Conservation (phyloP, 129 eudicot genomes). For the Rutidosis leptorrhynchoides region DNA sequence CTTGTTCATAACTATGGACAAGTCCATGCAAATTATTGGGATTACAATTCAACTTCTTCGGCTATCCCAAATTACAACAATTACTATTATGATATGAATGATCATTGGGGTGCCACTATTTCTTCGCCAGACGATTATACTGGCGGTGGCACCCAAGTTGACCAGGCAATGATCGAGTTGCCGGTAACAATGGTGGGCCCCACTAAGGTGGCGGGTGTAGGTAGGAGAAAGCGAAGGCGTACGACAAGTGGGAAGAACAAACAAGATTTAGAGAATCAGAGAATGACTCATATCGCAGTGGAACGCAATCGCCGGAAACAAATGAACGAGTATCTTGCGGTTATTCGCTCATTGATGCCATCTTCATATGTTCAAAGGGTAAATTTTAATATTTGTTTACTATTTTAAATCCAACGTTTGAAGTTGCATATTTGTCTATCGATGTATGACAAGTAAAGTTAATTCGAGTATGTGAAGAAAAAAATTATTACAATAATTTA, state of each 20-base stretch:
- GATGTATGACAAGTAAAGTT: too few relatives aligned
- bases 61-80: constrained; percentile 10
- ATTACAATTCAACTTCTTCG: constrained; percentile 30
- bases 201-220: constrained; percentile 8
- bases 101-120: constrained; percentile 20
- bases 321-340: constrained; percentile 79
- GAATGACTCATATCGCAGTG: constrained; percentile 89
- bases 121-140: constrained; percentile 25
- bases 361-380: constrained; percentile 79
- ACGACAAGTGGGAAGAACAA: constrained; percentile 53
- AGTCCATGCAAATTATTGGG: constrained; percentile 20
- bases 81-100: constrained; percentile 18
- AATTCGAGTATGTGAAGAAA: too few relatives aligned
- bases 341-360: constrained; percentile 72
- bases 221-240: constrained; percentile 48
- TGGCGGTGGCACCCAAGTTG: background rate
- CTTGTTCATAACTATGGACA: constrained; percentile 23
- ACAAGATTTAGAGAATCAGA: constrained; percentile 72
- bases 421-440: too few relatives aligned
- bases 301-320: constrained; percentile 85
- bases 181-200: constrained; percentile 16
- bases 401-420: too few relatives aligned
- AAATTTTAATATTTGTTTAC: too few relatives aligned
- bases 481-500: too few relatives aligned
- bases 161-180: background rate